A percentile compares a stretch with the other conserved stretches of the same genome.
Evolutionary conservation across 2,329 filamentous ascomycete genomes (phyloP).

Genomic region (Microdochium paspali): DNA sequence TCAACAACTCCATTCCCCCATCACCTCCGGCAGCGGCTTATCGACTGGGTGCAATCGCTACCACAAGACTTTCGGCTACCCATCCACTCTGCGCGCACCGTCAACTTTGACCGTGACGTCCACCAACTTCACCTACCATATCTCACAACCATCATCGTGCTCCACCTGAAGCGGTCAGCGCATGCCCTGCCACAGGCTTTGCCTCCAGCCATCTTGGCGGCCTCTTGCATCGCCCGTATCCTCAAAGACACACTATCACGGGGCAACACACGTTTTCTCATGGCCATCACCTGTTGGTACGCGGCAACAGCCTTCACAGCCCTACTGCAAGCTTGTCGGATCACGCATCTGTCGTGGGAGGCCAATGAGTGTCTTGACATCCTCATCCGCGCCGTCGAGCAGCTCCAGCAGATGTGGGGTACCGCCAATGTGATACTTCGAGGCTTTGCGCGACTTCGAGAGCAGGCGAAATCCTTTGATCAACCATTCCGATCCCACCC

Average conservation of each 20-base stretch:
- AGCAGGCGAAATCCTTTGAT: slow-evolving; percentile 2
- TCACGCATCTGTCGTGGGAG: slow-evolving; percentile 17
- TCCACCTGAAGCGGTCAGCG: slow-evolving; percentile 24
- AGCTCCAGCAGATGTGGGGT: slow-evolving; percentile 24
- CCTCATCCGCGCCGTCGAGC: slow-evolving; percentile 18
- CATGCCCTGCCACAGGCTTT: slow-evolving; percentile 25
- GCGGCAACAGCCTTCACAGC: slow-evolving; percentile 29
- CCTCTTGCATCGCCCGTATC: slow-evolving; percentile 26
- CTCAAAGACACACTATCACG: slow-evolving; percentile 26
- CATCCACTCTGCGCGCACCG: slow-evolving; percentile 16
- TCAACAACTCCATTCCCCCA: slow-evolving; percentile 10
- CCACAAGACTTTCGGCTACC: slow-evolving; percentile 22
- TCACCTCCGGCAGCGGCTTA: slow-evolving; percentile 20
- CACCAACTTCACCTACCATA: slow-evolving; percentile 32
- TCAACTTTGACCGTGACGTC: slow-evolving; percentile 26
- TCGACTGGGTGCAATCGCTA: slow-evolving; percentile 23
- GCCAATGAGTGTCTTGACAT: slow-evolving; percentile 23
- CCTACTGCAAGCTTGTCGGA: slow-evolving; percentile 25
- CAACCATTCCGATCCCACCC: not conserved
- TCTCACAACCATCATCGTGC: slow-evolving; percentile 28
- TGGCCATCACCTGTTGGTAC: slow-evolving; percentile 33
- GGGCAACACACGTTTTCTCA: slow-evolving; percentile 27
- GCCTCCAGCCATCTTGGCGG: slow-evolving; percentile 24
- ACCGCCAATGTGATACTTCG: slow-evolving; percentile 22
- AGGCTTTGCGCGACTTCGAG: slow-evolving; percentile 18